A percentile compares a stretch with the other conserved stretches of the same genome.
phyloP scores from a whole-genome alignment of 176 grass and related monocot genomes.

The Avena eriantha region DNA sequence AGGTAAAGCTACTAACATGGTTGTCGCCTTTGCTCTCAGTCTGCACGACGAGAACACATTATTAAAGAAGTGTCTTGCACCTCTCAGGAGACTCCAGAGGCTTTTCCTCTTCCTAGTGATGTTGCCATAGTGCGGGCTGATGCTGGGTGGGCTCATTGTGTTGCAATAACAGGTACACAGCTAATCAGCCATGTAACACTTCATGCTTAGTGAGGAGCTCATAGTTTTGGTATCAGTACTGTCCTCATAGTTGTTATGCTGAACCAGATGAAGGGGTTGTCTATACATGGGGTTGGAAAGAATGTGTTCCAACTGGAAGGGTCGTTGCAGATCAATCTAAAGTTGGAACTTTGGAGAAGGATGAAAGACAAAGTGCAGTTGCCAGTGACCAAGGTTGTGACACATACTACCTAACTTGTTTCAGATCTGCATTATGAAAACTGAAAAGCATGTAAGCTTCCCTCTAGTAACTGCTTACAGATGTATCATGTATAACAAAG shows the following conservation, averaged over 20 bases:
- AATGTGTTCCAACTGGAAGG: constrained; percentile 92
- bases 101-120: constrained; percentile 89
- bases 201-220: background rate
- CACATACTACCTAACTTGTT: constrained; percentile 26
- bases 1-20: constrained; percentile 54
- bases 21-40: constrained; percentile 37
- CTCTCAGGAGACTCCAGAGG: constrained; percentile 85
- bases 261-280: constrained; percentile 82
- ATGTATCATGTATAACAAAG: constrained; percentile 61
- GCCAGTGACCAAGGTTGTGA: constrained; percentile 73
- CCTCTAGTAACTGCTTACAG: constrained; percentile 50
- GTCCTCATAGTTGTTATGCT: constrained; percentile 44
- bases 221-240: constrained; percentile 13
- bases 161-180: constrained; percentile 74
- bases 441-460: constrained; percentile 48
- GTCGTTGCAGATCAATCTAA: constrained; percentile 60
- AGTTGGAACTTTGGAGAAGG: constrained; percentile 74
- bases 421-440: constrained; percentile 35
- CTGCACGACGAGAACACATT: background rate
- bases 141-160: constrained; percentile 99
- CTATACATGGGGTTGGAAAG: constrained; percentile 99
- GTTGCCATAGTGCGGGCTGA: constrained; percentile 70
- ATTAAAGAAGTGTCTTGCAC: constrained; percentile 30
- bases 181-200: background rate
- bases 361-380: constrained; percentile 58